Evolutionary conservation across 345 rosid genomes (phyloP).

Genomic region (Corchorus capsularis): DNA sequence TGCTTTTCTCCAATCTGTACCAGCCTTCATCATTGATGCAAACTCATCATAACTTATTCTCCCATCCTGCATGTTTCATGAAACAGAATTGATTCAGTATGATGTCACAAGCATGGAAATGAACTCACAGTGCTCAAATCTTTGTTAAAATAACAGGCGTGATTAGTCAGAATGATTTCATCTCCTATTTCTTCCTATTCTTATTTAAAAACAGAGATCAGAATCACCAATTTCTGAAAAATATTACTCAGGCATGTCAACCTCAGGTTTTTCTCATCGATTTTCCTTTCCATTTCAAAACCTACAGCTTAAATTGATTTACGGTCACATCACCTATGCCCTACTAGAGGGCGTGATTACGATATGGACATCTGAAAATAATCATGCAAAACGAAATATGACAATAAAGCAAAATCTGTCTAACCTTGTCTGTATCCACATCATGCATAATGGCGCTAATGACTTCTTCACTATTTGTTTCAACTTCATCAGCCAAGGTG

Average conservation of each 20-base stretch:
- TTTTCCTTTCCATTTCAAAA: background rate
- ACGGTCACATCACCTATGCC: background rate
- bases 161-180: background rate
- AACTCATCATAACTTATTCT: conserved; percentile 89
- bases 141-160: too few relatives aligned
- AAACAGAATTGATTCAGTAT: background rate
- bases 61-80: conserved; percentile 62
- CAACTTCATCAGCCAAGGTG: conserved; percentile 75
- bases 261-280: background rate
- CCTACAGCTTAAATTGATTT: background rate
- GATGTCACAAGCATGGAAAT: background rate
- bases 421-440: conserved; percentile 93
- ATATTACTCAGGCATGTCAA: background rate
- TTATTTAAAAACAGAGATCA: background rate
- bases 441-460: conserved; percentile 84
- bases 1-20: conserved; percentile 98
- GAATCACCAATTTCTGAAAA: background rate
- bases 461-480: conserved; percentile 69
- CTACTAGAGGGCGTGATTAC: background rate
- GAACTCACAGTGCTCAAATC: background rate
- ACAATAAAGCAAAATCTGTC: background rate
- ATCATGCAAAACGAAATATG: background rate
- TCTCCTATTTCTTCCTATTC: background rate
- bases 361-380: background rate
- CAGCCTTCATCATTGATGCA: conserved; percentile 91